These are phyloP conservation scores for Nannizziopsis barbatae DNA, from an alignment of 2,329 filamentous ascomycete genomes.

Conservation along the genomic window DNA sequence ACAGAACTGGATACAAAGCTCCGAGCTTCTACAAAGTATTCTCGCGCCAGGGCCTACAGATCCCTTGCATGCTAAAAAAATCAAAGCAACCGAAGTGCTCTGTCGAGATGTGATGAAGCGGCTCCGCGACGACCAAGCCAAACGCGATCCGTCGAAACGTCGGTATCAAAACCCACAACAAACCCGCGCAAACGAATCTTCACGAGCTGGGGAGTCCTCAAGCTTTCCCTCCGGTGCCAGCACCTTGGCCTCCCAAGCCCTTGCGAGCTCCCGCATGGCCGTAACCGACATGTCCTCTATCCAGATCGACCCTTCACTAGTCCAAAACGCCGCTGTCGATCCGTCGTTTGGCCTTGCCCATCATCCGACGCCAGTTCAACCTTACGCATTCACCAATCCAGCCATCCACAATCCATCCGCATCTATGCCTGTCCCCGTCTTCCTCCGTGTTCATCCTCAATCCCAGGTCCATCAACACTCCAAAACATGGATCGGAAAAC, in stretches of 20 bases:
- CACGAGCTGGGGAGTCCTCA: slow-evolving; percentile 16
- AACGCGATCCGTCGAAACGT: slow-evolving; percentile 38
- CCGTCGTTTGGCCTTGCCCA: slow-evolving; percentile 28
- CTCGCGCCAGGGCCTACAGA: slow-evolving; percentile 44
- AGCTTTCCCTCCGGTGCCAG: slow-evolving; percentile 30
- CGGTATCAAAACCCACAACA: not conserved
- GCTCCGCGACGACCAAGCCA: slow-evolving; percentile 54
- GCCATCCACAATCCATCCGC: slow-evolving; percentile 22
- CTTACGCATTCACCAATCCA: slow-evolving; percentile 30
- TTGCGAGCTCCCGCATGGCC: slow-evolving; percentile 32
- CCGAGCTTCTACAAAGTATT: slow-evolving; percentile 44
- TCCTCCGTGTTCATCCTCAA: slow-evolving; percentile 57
- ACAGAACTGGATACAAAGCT: slow-evolving; percentile 52
- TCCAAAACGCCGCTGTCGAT: slow-evolving; percentile 48
- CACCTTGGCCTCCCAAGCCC: slow-evolving; percentile 35
- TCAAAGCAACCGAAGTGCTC: slow-evolving; percentile 58
- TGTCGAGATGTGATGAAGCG: slow-evolving; percentile 70
- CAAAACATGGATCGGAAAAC: slow-evolving; percentile 54
- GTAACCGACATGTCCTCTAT: slow-evolving; percentile 40
- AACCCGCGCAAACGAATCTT: slow-evolving; percentile 14
- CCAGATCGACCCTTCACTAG: slow-evolving; percentile 53
- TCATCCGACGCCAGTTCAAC: slow-evolving; percentile 12
- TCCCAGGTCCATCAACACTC: slow-evolving; percentile 43
- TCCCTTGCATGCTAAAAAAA: slow-evolving; percentile 44
- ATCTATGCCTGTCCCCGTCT: slow-evolving; percentile 45